Conservation (phyloP, 495 filamentous ascomycete genomes). For the Penicillium macrosclerotiorum region DNA sequence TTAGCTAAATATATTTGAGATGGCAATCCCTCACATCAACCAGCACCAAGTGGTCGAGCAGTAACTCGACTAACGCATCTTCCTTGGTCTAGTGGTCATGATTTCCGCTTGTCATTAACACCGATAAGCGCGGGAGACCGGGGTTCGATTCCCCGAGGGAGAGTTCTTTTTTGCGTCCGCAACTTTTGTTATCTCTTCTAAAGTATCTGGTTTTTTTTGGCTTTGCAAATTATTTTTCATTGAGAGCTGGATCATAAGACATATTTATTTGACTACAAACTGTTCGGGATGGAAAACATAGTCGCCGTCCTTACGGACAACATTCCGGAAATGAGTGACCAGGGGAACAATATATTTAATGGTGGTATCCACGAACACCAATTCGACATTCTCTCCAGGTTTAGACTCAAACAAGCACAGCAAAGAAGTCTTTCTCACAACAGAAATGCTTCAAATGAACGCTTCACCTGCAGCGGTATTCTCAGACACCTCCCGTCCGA, state of each 20-base stretch:
- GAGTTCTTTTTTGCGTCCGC: conserved; percentile 46
- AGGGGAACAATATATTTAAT: conserved; percentile 15
- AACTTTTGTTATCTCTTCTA: conserved; percentile 18
- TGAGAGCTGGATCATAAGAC: no score
- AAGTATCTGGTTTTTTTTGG: no score
- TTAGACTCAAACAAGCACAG: no score
- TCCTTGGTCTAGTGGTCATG: conserved; percentile 49
- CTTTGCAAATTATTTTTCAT: no score
- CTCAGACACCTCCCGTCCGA: conserved; percentile 24
- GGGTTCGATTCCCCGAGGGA: conserved; percentile 54
- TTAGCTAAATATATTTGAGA: background rate
- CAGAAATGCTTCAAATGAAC: conserved; percentile 37
- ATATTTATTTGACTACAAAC: no score
- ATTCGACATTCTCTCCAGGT: no score
- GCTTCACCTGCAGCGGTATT: conserved; percentile 18
- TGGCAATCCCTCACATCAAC: background rate
- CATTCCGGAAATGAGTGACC: conserved; percentile 6
- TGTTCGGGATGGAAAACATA: no score
- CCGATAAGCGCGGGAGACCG: conserved; percentile 49
- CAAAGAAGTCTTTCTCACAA: no score
- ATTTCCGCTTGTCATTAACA: conserved; percentile 53
- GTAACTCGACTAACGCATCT: conserved; percentile 25
- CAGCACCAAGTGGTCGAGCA: conserved; percentile 27
- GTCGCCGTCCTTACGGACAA: no score
- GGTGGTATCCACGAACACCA: no score